Percentiles rank a stretch among this genome's conserved stretches.
Evolutionary conservation across 2,329 filamentous ascomycete genomes (phyloP).

Genomic region (Leptodontidium sp.): DNA sequence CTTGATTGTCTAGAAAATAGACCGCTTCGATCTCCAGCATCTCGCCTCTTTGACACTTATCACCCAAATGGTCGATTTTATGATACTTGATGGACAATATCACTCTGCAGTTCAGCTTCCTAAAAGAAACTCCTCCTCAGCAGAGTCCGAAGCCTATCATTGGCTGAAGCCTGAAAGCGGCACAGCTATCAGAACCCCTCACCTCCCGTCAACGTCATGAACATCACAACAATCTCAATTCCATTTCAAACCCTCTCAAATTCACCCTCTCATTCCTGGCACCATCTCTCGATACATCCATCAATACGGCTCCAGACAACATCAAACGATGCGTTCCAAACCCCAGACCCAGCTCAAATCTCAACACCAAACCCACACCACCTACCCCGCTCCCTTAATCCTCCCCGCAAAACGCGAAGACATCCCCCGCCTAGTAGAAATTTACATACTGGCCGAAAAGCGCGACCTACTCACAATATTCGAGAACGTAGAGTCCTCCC

Average conservation of each 20-base stretch:
- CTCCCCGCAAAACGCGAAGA: neutral
- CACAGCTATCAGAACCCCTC: neutral
- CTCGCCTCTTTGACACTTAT: too few species aligned
- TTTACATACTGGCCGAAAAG: neutral
- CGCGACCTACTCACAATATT: neutral
- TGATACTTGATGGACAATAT: too few species aligned
- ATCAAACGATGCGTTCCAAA: neutral
- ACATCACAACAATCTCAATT: neutral
- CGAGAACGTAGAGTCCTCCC: neutral
- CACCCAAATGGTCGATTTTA: too few species aligned
- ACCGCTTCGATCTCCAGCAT: too few species aligned
- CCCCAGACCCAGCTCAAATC: too few species aligned
- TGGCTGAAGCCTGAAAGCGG: conserved; percentile 2
- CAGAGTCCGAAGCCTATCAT: neutral
- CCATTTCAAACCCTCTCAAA: too few species aligned
- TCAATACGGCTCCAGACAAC: neutral
- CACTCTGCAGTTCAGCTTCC: neutral
- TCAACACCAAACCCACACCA: neutral
- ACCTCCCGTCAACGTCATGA: neutral
- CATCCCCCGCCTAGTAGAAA: conserved; percentile 8
- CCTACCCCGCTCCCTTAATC: conserved; percentile 1
- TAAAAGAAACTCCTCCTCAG: neutral
- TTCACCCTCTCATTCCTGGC: neutral
- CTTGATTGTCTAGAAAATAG: too few species aligned
- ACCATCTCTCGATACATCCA: neutral